Evolutionary conservation across 495 filamentous ascomycete species (phyloP).

Genomic region (Glutinoglossum americanum): DNA sequence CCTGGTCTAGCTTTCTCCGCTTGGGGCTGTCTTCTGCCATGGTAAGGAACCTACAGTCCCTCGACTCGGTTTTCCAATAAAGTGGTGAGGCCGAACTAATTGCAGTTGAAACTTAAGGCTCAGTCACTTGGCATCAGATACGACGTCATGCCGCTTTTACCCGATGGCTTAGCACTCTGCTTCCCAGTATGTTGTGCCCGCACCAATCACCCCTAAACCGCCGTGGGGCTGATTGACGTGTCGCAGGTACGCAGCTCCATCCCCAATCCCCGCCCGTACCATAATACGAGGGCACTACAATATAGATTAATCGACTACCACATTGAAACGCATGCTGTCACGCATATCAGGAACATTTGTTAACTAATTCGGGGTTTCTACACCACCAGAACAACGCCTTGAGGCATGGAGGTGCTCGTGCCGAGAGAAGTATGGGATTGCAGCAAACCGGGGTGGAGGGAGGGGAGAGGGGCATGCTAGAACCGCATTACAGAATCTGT

Average conservation of each 20-base stretch:
- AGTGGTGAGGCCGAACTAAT: background rate
- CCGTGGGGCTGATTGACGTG: too few species aligned
- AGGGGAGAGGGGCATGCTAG: constrained; percentile 42
- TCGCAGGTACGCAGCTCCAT: too few species aligned
- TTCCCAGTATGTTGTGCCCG: too few species aligned
- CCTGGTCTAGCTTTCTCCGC: constrained; percentile 38
- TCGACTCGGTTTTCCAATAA: background rate
- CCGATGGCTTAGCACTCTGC: too few species aligned
- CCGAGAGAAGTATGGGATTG: constrained; percentile 89
- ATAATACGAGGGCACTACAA: too few species aligned
- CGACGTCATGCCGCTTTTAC: too few species aligned
- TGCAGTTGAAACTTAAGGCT: background rate
- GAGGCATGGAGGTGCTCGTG: constrained; percentile 35
- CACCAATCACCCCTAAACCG: too few species aligned
- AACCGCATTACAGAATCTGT: constrained; percentile 3
- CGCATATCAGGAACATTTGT: too few species aligned
- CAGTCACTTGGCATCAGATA: background rate
- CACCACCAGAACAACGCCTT: background rate
- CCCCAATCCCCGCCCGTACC: too few species aligned
- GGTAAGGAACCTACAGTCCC: background rate
- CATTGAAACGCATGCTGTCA: too few species aligned
- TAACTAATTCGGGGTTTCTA: background rate
- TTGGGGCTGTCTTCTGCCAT: constrained; percentile 27
- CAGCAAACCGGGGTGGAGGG: constrained; percentile 81
- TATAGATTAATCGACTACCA: too few species aligned